Evolutionary conservation across 345 rosid species (phyloP), one percentile per base, ranked within the genome.

Genomic region (Populus davidiana): DNA sequence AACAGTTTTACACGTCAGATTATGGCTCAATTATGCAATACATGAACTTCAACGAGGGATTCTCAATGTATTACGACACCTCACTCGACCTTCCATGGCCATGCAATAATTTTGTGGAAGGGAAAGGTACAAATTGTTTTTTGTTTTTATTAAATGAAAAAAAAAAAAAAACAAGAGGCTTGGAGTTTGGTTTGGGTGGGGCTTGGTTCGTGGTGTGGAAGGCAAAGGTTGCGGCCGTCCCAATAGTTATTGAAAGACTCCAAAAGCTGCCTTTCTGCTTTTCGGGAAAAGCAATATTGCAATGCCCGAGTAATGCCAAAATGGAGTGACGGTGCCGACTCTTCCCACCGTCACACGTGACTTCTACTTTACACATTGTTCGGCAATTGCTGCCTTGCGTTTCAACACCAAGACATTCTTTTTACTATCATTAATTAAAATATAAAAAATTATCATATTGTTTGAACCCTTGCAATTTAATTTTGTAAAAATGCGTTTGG

Each of bases 171-270:
- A 49, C 49, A 47, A 1, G 36, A 36, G 36, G 21, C 64, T 64
- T 9, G 70, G 33, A 10, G 54, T 52, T 18, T 59, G 20, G 43
- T 18, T 63, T 17, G 11, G 59, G 39, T 23, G 49, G 41, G 67
- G 69, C 21, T 29, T 33, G 64, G 64, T 71, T 31, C 50, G 35
- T n/a, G 5, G 31, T 20, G 8, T 33, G 39, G 47, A 43, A 0
- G 6, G 18, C 39, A 17, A 76, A 54, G 18, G 67, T 17, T 25
- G 56, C 67, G 36, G 73, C 79, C 73, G 52, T 54, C 79, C 79
- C 67, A n/a, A 33, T 36, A 63, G 27, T 31, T 17, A 43, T 67
- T 7, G 78, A 67, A 67, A 36, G n/a, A 36, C 72, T 54, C 67
- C 67, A 41, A 77, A 43, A 1, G 31, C 66, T 18, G n/a, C 79